Base-by-base conservation (phyloP, 169 alveolate genomes). In the Theileria parva region DNA sequence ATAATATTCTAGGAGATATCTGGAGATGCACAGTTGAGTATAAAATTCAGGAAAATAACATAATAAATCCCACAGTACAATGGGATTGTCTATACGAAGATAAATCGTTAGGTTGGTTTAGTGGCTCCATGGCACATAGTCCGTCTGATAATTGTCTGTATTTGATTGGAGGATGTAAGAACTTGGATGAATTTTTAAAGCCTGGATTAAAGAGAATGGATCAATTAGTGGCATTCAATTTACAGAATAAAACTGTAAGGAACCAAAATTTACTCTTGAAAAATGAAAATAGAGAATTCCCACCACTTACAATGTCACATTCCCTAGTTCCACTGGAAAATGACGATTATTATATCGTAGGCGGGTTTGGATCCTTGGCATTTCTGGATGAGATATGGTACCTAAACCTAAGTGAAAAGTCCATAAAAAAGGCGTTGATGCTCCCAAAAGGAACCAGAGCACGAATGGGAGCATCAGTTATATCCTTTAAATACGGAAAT, bases 281-380 rank as follows among this genome's bases (percentile, higher is more conserved):
- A 59, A 59, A 59, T 59, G 37, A 59, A 11, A 59, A 59, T 57
- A 1, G n/a, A 57, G 28, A 25, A 19, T 65, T 12, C 25, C 80
- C 80, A 25, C 60, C 6, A 1, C 1, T 21, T 13, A 37, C 51
- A 23, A 73, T 51, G 79, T 17, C 73, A 15, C 80, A 73, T 17
- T 30, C 32, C 50, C 6, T 8, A n/a, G 77, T 73, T 27, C 30
- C 27, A 51, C 25, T 73, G 59, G 32, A 34, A 23, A 48, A 61
- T 27, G 80, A 73, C 3, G 80, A 73, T 37, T 73, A 57, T 73
- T 28, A 63, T 28, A 4, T 73, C 9, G 59, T 73, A 19, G 80
- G 80, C 0, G 72, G 80, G 21, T 19, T 28, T 21, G 69, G 37
- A 7, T 11, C 11, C 13, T n/a, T n/a, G 23, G 30, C 1, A 12